Conservation (phyloP, 805 yeast species). For the Nakazawaea ishiwadae region DNA sequence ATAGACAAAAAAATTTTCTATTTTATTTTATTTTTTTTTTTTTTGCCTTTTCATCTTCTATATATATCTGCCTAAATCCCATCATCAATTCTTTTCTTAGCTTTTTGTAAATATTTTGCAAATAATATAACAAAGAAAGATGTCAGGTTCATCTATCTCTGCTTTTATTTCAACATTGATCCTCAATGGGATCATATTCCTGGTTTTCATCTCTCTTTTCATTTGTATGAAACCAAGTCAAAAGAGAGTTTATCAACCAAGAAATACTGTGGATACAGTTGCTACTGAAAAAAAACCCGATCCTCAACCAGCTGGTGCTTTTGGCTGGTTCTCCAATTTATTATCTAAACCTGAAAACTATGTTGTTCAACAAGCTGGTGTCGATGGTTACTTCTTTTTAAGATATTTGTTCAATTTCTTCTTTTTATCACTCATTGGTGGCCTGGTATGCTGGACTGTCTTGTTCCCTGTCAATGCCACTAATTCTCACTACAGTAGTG, state of each 20-base stretch:
- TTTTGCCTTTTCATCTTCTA: too few relatives aligned
- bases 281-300: slow-evolving; percentile 42
- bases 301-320: slow-evolving; percentile 37
- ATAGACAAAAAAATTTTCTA: too few relatives aligned
- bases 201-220: slow-evolving; percentile 35
- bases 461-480: slow-evolving; percentile 73
- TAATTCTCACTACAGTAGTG: slow-evolving; percentile 43
- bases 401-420: slow-evolving; percentile 58
- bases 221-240: slow-evolving; percentile 37
- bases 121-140: too few relatives aligned
- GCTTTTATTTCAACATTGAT: slow-evolving; percentile 45
- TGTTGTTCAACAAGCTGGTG: slow-evolving; percentile 63
- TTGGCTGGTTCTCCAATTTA: slow-evolving; percentile 51
- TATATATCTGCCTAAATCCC: too few relatives aligned
- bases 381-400: slow-evolving; percentile 74
- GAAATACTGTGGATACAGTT: slow-evolving; percentile 38
- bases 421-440: slow-evolving; percentile 46
- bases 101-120: too few relatives aligned
- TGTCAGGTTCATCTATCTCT: slow-evolving; percentile 22
- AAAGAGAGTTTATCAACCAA: slow-evolving; percentile 48
- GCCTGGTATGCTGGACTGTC: slow-evolving; percentile 59
- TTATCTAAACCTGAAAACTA: slow-evolving; percentile 54
- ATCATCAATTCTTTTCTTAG: too few relatives aligned
- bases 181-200: slow-evolving; percentile 37
- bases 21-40: too few relatives aligned